A percentile compares a stretch with the other conserved stretches of the same genome.
Evolutionary conservation across 2,329 filamentous ascomycete genomes (phyloP).

Genomic region (Leptographium radiaticola): DNA sequence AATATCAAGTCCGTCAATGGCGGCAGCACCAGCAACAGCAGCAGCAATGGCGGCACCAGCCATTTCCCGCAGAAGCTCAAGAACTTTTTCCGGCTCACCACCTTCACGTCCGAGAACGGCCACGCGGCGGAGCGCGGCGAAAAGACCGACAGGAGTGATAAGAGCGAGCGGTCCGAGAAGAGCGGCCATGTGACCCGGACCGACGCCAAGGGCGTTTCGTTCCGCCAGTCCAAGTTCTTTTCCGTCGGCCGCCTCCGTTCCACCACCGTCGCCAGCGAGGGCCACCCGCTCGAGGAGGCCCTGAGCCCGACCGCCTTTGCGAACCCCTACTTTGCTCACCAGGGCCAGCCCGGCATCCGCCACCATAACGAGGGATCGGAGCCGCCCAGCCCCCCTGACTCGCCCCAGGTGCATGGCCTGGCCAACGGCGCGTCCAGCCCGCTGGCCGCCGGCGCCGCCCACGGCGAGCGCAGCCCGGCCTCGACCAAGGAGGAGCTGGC

Average conservation of each 20-base stretch:
- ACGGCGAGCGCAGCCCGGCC: conserved; percentile 55
- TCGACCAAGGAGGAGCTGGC: conserved; percentile 90
- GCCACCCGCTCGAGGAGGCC: conserved; percentile 75
- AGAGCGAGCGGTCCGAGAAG: background rate
- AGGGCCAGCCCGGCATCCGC: conserved; percentile 82
- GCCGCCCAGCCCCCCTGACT: conserved; percentile 84
- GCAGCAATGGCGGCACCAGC: conserved; percentile 37
- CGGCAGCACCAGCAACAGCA: conserved; percentile 28
- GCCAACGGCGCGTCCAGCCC: conserved; percentile 32
- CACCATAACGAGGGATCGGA: conserved; percentile 93
- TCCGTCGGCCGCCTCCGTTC: conserved; percentile 81
- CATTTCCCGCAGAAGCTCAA: conserved; percentile 57
- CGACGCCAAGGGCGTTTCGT: conserved; percentile 48
- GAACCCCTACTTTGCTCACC: conserved; percentile 95
- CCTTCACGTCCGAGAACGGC: conserved; percentile 14
- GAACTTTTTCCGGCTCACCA: conserved; percentile 58
- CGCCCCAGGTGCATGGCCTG: conserved; percentile 62
- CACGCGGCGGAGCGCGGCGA: conserved; percentile 1
- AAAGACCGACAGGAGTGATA: background rate
- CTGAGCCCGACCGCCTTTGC: conserved; percentile 87
- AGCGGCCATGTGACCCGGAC: conserved; percentile 26
- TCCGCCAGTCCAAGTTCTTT: conserved; percentile 81
- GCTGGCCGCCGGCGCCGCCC: conserved; percentile 28
- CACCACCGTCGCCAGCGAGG: conserved; percentile 83
- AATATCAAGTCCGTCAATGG: conserved; percentile 36